These are phyloP conservation scores for Cryptomeria japonica DNA, from an alignment of 75 land plant genomes.

Conservation along the genomic window DNA sequence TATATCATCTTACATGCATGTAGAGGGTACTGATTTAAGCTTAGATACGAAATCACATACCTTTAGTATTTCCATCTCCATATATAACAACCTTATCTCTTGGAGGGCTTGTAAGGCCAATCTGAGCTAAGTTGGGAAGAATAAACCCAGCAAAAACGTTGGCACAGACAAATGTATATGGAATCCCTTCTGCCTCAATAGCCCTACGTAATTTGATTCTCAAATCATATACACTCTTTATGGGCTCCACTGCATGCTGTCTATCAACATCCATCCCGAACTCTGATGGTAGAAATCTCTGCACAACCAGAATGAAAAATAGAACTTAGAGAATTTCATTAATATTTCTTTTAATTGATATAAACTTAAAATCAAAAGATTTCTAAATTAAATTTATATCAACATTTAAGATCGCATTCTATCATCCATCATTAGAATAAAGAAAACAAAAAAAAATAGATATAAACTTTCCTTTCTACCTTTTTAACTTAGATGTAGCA, in stretches of 20 bases:
- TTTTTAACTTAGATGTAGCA: too few relatives aligned
- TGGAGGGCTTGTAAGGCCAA: slow-evolving; percentile 24
- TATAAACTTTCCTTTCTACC: too few relatives aligned
- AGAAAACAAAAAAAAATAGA: too few relatives aligned
- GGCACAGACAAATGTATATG: slow-evolving; percentile 44
- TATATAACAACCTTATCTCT: slow-evolving; percentile 50
- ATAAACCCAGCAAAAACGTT: slow-evolving; percentile 44
- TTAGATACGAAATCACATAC: slow-evolving; percentile 5
- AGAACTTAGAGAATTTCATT: too few relatives aligned
- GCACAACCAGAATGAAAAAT: neutral
- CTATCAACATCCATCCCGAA: slow-evolving; percentile 57
- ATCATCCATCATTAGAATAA: too few relatives aligned
- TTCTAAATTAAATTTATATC: too few relatives aligned
- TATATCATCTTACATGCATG: too few relatives aligned
- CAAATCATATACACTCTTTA: slow-evolving; percentile 20
- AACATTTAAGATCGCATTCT: too few relatives aligned
- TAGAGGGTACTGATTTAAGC: too few relatives aligned
- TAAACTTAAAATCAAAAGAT: too few relatives aligned
- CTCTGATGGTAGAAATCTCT: slow-evolving; percentile 68
- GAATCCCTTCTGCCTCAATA: slow-evolving; percentile 62
- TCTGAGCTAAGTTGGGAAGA: slow-evolving; percentile 26
- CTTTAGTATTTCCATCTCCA: slow-evolving; percentile 50
- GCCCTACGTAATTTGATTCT: slow-evolving; percentile 34
- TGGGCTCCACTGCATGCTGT: slow-evolving; percentile 35
- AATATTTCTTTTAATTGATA: too few relatives aligned